phyloP scores from a whole-genome alignment of 2,329 filamentous ascomycete genomes.

The Pyricularia pennisetigena region DNA sequence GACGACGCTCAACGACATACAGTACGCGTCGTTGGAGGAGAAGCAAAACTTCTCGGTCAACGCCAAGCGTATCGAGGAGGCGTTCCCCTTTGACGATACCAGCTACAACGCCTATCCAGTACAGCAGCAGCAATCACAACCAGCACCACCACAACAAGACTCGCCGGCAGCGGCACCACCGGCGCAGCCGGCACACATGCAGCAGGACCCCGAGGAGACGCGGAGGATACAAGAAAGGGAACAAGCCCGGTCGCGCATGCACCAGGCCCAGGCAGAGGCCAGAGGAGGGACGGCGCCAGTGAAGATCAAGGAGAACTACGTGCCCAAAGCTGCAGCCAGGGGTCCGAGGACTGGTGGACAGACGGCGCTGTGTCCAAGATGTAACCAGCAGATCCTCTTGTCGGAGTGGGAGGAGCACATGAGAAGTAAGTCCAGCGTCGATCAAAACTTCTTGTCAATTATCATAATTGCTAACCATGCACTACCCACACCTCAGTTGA shows the following conservation, averaged over 20 bases:
- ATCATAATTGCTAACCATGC: background rate
- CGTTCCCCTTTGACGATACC: constrained; percentile 72
- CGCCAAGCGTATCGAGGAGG: constrained; percentile 84
- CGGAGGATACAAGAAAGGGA: constrained; percentile 53
- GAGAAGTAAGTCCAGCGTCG: constrained; percentile 50
- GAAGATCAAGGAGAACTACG: constrained; percentile 90
- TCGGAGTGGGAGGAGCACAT: constrained; percentile 88
- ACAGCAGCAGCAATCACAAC: constrained; percentile 20
- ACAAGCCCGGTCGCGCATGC: constrained; percentile 52
- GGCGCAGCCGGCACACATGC: constrained; percentile 14
- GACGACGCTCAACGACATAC: constrained; percentile 80
- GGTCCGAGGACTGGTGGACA: constrained; percentile 43
- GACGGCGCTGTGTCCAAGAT: constrained; percentile 82
- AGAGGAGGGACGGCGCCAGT: constrained; percentile 60
- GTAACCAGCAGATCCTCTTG: constrained; percentile 79
- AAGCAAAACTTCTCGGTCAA: constrained; percentile 85
- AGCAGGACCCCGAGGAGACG: constrained; percentile 50
- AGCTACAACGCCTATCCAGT: constrained; percentile 38
- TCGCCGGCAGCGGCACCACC: constrained; percentile 11
- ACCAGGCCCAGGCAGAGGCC: constrained; percentile 70
- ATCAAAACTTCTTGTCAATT: background rate
- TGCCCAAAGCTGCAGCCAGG: constrained; percentile 70
- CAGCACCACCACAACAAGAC: background rate
- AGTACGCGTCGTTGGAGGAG: constrained; percentile 90
- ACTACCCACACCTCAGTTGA: constrained; percentile 50